phyloP scores from a whole-genome alignment of 2,329 filamentous ascomycete genomes.

The Phoma sp. region DNA sequence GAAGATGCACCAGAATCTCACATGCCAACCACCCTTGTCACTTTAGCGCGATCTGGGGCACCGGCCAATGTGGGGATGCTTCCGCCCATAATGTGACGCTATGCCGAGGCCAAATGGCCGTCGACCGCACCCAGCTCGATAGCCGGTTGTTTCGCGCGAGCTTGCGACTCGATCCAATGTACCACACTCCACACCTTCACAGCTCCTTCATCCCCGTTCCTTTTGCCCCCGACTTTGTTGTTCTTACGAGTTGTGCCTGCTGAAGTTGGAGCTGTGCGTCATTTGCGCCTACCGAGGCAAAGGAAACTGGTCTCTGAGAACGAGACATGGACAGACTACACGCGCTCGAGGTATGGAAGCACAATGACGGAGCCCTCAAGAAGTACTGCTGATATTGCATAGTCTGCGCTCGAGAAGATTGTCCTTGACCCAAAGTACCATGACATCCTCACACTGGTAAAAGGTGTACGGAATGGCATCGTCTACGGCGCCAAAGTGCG shows the following conservation, averaged over 20 bases:
- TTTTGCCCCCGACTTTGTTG: neutral
- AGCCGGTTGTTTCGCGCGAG: conserved; percentile 19
- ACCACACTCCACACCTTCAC: conserved; percentile 1
- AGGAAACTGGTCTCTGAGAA: conserved; percentile 11
- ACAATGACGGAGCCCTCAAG: neutral
- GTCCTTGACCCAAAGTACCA: conserved; percentile 85
- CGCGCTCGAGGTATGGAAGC: conserved; percentile 38
- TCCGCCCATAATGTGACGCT: conserved; percentile 42
- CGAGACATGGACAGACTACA: conserved; percentile 43
- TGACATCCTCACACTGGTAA: conserved; percentile 83
- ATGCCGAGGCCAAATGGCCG: conserved; percentile 44
- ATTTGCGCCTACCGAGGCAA: conserved; percentile 36
- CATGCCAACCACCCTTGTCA: conserved; percentile 35
- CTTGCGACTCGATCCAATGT: conserved; percentile 12
- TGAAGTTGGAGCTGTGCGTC: conserved; percentile 4
- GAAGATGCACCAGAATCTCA: conserved; percentile 26
- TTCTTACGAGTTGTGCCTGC: neutral
- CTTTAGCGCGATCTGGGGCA: conserved; percentile 22
- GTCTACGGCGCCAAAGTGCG: conserved; percentile 98
- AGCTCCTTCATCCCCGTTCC: neutral
- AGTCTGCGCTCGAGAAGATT: conserved; percentile 77
- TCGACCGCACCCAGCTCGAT: conserved; percentile 26
- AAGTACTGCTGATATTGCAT: conserved; percentile 16
- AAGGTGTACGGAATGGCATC: conserved; percentile 93
- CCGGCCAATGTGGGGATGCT: conserved; percentile 40